phyloP scores from a whole-genome alignment of 176 grass and related monocot genomes.

The Carex pumila region DNA sequence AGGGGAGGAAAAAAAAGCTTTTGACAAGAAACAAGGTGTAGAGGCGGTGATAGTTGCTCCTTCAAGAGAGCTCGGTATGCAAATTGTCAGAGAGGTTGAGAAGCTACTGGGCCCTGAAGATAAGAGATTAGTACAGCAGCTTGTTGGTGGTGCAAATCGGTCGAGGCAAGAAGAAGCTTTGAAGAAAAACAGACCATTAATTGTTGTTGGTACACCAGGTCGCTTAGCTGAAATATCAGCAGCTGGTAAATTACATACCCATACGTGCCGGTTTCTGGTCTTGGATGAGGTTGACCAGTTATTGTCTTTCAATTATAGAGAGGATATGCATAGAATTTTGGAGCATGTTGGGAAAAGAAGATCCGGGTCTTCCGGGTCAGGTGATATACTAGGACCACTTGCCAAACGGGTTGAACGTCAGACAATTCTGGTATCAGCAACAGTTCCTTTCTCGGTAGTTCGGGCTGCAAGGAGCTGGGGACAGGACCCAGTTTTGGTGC shows the following conservation, averaged over 20 bases:
- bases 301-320: constrained; percentile 89
- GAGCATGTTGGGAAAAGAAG: constrained; percentile 77
- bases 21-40: constrained; percentile 51
- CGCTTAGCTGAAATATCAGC: constrained; percentile 92
- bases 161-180: constrained; percentile 84
- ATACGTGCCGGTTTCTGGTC: constrained; percentile 73
- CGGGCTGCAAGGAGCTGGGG: constrained; percentile 85
- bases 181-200: constrained; percentile 86
- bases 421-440: constrained; percentile 87
- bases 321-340: constrained; percentile 91
- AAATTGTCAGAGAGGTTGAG: constrained; percentile 84
- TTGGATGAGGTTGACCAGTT: constrained; percentile 94
- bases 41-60: constrained; percentile 91
- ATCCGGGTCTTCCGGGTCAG: constrained; percentile 26
- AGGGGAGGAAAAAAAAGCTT: constrained; percentile 20
- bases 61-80: constrained; percentile 93
- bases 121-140: constrained; percentile 83
- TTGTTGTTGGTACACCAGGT: constrained; percentile 81
- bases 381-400: constrained; percentile 67
- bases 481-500: constrained; percentile 66
- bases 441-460: constrained; percentile 86
- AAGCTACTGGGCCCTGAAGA: constrained; percentile 65
- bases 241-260: constrained; percentile 77
- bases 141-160: constrained; percentile 85
- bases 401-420: constrained; percentile 64